Percentiles rank a stretch among this genome's conserved stretches.
Evolutionary conservation across 805 yeast species (phyloP).

Genomic region (Pichia paraexigua): DNA sequence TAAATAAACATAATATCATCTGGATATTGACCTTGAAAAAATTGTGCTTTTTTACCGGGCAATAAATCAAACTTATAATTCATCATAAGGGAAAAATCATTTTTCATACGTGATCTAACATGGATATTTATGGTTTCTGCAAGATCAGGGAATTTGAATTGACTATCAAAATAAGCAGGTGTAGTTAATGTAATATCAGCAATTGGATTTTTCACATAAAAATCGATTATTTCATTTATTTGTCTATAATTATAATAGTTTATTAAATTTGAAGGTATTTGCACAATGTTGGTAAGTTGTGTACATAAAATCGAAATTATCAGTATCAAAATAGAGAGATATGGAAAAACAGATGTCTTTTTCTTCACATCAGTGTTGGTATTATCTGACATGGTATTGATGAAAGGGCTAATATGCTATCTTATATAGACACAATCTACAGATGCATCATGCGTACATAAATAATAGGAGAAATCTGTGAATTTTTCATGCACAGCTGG

Average conservation of each 20-base stretch:
- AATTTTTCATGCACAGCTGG: not conserved
- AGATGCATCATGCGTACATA: no score
- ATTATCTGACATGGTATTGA: not conserved
- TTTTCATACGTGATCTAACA: conserved; percentile 34
- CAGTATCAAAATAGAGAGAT: not conserved
- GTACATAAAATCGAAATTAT: not conserved
- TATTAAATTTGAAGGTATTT: not conserved
- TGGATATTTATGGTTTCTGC: conserved; percentile 45
- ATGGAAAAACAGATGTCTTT: not conserved
- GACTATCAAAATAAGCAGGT: conserved; percentile 35
- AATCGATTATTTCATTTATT: conserved; percentile 9
- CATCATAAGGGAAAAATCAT: conserved; percentile 12
- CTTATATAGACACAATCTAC: no score
- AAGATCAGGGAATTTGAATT: conserved; percentile 59
- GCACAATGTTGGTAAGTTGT: not conserved
- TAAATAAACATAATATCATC: conserved; percentile 15
- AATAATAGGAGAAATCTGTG: no score
- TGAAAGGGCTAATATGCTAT: no score
- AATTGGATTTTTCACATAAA: conserved; percentile 29
- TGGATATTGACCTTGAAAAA: conserved; percentile 4
- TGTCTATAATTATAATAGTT: conserved; percentile 5
- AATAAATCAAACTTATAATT: conserved; percentile 18
- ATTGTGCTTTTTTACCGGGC: conserved; percentile 9
- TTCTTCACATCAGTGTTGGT: not conserved
- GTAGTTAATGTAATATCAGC: conserved; percentile 36